Evolutionary conservation across 2,329 filamentous ascomycete genomes (phyloP), one percentile per base, ranked within the genome.

Genomic region (Amylocarpus encephaloides): DNA sequence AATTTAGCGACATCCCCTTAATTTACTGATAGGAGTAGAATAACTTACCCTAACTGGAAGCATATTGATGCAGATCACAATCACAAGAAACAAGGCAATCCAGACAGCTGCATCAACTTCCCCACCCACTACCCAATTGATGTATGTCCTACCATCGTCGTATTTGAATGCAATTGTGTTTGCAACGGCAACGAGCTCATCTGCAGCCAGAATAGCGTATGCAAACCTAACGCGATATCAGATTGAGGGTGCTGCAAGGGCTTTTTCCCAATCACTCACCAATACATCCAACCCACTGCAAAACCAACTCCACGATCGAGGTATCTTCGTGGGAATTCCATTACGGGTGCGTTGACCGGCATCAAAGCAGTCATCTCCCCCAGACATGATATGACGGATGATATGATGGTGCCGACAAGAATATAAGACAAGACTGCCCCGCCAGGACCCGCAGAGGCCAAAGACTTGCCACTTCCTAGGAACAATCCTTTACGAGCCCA

Each of bases 381-480:
- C 6, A 74, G 54, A 43, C 68, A 72, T 11, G 69, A 70, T 7
- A 71, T 70, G 2, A 71, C 69, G 1, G 69, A 68, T 1, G 68
- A 70, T 34, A 73, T 69, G 26, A 73, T 66, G 3, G 67, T 70
- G 19, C 70, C 71, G 60, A 72, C 70, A 16, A 73, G 61, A 1
- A 71, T 48, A 49, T 73, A 73, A 33, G 62, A 61, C 26, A 72
- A 50, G 19, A 71, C 64, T 12, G 69, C 67, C 16, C 69, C 68
- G 2, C 69, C 70, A 9, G 70, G 69, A 5, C 70, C 70, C 19
- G 67, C 70, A n/a, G 62, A 62, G 6, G 68, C 67, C 16, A 72
- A 61, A 0, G 69, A 70, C 49, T 57, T 63, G 5, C 70, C 69
- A 54, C 66, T 68, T 16, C 68, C 68, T 16, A 72, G 62, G 46